Base-by-base conservation (phyloP, 2,329 filamentous ascomycete species). In the Epichloe coenophiala region DNA sequence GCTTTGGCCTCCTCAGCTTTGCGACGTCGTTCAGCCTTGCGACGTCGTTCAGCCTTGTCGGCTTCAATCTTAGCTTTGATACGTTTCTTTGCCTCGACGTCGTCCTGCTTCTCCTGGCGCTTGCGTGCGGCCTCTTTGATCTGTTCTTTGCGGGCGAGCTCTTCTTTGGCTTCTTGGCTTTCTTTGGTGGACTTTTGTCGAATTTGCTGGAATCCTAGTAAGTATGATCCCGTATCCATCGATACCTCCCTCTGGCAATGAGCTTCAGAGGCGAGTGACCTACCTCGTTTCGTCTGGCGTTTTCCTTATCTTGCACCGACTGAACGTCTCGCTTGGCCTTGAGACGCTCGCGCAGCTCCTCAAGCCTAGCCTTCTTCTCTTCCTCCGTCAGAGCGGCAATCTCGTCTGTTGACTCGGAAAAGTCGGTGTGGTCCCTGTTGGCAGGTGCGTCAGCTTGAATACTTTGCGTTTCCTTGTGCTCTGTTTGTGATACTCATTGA, bases 41-140 rank as follows among this genome's bases (percentile, higher is more conserved):
- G 77, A 56, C 86, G 83, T 49, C 93, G 82, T 61, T 91, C 89
- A 59, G 88, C 86, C 73, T 94, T 96, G 71, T 97, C 90, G 13
- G 86, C 90, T 59, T 93, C 90, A 56, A 98, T 95, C 75, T 90
- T 90, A 51, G 88, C 90, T 69, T 89, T 84, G 65, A 96, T 91
- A 37, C 86, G 81, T 68, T 84, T 87, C 74, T 91, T 93, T 11
- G 88, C 91, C 42, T 88, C 88, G 8, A 84, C 67, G 49, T 97
- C 93, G 15, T 85, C 88, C 41, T 79, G 71, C 72, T 96, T 96
- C 71, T 98, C 93, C 61, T 84, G 80, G 50, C 84, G 83, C 73
- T 96, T 96, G 60, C 81, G 80, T 48, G 83, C 83, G 0, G 88
- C 90, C 59, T 95, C 88, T 68, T 96, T 95, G 64, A 96, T 80